Evolutionary conservation across 805 yeast genomes (phyloP).

Genomic region (Priceomyces castillae): DNA sequence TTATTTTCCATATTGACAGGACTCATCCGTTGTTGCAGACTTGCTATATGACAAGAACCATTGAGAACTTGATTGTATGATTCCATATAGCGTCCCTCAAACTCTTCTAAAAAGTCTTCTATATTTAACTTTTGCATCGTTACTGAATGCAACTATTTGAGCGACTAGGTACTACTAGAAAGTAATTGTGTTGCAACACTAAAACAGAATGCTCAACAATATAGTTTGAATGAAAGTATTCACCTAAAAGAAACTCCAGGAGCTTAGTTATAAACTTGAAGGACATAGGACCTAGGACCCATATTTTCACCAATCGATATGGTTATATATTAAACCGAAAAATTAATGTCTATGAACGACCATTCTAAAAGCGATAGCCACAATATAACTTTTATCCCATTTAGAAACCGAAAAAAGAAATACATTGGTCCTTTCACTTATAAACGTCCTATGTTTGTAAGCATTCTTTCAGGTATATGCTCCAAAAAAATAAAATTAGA

Average conservation of each 20-base stretch:
- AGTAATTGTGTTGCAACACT: no score
- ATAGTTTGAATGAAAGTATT: no score
- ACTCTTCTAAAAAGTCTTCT: conserved; percentile 25
- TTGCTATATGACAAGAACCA: not conserved
- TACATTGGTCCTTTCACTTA: not conserved
- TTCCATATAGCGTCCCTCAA: conserved; percentile 21
- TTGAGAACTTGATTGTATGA: conserved; percentile 16
- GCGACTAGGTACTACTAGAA: not conserved
- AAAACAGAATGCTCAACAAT: no score
- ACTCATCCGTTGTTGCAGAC: not conserved
- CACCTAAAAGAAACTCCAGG: no score
- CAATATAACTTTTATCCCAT: not conserved
- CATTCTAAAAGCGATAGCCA: not conserved
- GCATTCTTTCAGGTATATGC: not conserved
- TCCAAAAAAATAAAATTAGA: not conserved
- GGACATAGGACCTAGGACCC: no score
- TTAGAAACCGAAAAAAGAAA: not conserved
- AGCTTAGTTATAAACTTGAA: no score
- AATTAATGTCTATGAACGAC: no score
- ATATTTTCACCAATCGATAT: no score
- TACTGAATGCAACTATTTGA: not conserved
- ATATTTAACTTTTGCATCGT: conserved; percentile 11
- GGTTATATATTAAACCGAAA: no score
- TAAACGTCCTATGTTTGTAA: not conserved
- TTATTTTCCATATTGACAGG: not conserved